Evolutionary conservation across 257 asterid genomes (phyloP), one percentile per base, ranked within the genome.

Genomic region (Coffea canephora): DNA sequence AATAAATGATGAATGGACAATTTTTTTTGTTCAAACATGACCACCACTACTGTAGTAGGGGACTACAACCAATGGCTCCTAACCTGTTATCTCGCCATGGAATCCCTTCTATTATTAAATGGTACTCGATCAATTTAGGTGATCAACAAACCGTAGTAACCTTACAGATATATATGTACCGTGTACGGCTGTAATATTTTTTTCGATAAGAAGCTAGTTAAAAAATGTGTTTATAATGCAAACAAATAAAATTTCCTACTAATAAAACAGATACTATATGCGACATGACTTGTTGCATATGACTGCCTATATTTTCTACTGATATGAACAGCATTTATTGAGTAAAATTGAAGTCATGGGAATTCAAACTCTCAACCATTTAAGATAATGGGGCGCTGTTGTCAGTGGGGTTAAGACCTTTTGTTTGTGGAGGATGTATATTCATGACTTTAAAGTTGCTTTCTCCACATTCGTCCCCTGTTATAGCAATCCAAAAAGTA

Each of bases 1-100:
- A 87, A 83, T 89, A 82, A 89, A 87, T 85, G 87, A 77, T 82
- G 82, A 86, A 85, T 83, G 82, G 88, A 86, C 89, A 73, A 83
- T 81, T 87, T 87, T 87, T 87, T 81, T 80, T 79, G 86, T 84
- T 82, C 89, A 84, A 87, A 83, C 76, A 78, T 80, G 87, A 82
- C 87, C 83, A 78, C 48, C 81, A 1, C 34, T 31, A 27, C 27
- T 27, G 27, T 27, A 27, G 61, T 77, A 67, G 86, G 91, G 87
- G 89, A 81, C 93, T 81, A 79, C 88, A 82, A 80, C 52, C 79
- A 82, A 69, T 68, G 34, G 14, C 14, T 64, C 27, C 81, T 19
- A 75, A 74, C 82, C 77, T 79, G 62, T 82, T 67, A 36, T 82
- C 85, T 82, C 85, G 81, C 59, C 84, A 54, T 34, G 48, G 41